These are phyloP conservation scores for Vaccinium corymbosum DNA, from an alignment of 148 eudicot genomes.

Conservation along the genomic window DNA sequence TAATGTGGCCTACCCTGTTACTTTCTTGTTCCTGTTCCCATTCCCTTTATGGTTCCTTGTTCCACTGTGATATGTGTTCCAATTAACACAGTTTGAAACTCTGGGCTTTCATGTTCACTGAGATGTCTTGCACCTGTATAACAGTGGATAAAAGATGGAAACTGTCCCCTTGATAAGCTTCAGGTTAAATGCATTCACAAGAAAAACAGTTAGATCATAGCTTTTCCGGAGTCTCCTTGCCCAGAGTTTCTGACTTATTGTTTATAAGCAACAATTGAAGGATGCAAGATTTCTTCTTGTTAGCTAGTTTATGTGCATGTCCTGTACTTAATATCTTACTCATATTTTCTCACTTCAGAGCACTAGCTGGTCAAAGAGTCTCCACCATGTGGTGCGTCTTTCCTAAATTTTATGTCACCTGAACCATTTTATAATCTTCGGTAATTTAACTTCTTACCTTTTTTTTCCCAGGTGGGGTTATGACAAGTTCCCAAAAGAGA, in stretches of 20 bases:
- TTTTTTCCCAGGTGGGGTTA: constrained; percentile 66
- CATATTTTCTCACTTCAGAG: not conserved
- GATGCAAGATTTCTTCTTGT: not conserved
- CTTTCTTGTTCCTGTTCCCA: not conserved
- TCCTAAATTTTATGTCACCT: not conserved
- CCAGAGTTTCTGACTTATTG: not conserved
- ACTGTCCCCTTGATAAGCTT: constrained; percentile 1
- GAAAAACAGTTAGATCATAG: not conserved
- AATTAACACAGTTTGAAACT: not conserved
- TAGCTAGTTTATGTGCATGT: not conserved
- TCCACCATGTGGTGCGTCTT: not conserved
- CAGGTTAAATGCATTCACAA: not conserved
- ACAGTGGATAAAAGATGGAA: not conserved
- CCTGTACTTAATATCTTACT: not conserved
- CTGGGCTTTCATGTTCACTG: not conserved
- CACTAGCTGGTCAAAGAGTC: not conserved
- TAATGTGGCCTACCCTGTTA: not conserved
- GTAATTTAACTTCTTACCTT: not conserved
- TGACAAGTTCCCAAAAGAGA: constrained; percentile 85
- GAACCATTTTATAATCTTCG: constrained; percentile 5
- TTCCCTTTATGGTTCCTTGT: not conserved
- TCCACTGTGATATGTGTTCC: not conserved
- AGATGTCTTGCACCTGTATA: not conserved
- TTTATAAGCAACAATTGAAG: not conserved
- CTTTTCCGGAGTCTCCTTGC: not conserved